Evolutionary conservation across 1,284 basidiomycete species (phyloP).

Genomic region (Rhodotorula sp.): DNA sequence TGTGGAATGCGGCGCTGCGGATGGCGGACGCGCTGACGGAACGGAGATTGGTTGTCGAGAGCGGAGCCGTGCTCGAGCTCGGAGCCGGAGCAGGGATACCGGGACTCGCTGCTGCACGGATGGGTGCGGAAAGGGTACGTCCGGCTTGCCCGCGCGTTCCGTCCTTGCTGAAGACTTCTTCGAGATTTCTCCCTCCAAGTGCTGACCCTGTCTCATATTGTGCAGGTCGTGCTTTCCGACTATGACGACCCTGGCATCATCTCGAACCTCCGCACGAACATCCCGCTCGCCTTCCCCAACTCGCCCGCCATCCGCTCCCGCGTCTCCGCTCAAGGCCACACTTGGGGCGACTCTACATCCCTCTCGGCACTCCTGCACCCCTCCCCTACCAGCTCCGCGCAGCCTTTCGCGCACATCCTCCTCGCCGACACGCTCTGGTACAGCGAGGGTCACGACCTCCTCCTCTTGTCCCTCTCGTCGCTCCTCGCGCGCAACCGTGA

Average conservation of each 20-base stretch:
- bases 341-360: conserved; percentile 14
- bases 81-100: conserved; percentile 31
- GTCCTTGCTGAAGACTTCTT: too few relatives aligned
- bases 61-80: conserved; percentile 20
- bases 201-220: too few relatives aligned
- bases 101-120: conserved; percentile 16
- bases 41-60: neutral
- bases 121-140: conserved; percentile 5
- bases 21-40: conserved; percentile 9
- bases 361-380: neutral
- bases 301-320: neutral
- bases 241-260: conserved; percentile 26
- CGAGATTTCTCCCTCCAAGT: too few relatives aligned
- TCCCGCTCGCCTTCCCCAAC: conserved; percentile 5
- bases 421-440: conserved; percentile 36
- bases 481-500: conserved; percentile 10
- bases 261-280: conserved; percentile 18
- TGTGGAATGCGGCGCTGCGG: conserved; percentile 12
- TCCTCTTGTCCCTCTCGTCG: conserved; percentile 15
- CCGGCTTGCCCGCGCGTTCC: too few relatives aligned
- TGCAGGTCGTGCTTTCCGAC: conserved; percentile 23
- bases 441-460: conserved; percentile 2
- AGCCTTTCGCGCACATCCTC: conserved; percentile 16
- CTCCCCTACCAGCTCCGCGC: neutral
- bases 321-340: conserved; percentile 7